Evolutionary conservation across 2,329 filamentous ascomycete species (phyloP).

Genomic region (Ophiostoma himal-ulmi): DNA sequence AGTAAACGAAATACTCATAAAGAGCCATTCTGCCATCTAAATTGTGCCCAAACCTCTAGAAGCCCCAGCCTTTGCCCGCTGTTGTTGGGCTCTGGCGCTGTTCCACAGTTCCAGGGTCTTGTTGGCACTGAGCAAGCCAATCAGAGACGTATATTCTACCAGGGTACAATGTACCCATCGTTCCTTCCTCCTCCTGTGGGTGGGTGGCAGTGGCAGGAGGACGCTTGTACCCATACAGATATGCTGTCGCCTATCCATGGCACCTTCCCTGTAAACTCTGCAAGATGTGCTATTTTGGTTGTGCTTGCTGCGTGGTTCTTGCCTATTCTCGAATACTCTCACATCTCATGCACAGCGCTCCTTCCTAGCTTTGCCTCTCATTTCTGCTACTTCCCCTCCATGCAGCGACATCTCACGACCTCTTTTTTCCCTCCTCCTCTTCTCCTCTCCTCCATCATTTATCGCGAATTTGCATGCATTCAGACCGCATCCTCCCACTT

Average conservation of each 20-base stretch:
- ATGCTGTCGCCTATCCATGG: neutral
- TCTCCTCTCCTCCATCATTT: neutral
- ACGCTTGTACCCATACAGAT: neutral
- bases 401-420: neutral
- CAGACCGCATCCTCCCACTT: neutral
- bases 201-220: neutral
- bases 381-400: conserved; percentile 9
- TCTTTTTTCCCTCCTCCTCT: neutral
- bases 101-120: neutral
- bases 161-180: neutral
- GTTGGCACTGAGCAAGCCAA: neutral
- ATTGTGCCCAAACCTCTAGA: neutral
- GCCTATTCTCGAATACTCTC: conserved; percentile 1
- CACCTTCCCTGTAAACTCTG: neutral
- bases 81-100: conserved; percentile 2
- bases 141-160: neutral
- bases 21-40: neutral
- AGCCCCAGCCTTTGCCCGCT: conserved; percentile 2
- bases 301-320: neutral
- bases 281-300: neutral
- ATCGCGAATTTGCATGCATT: neutral
- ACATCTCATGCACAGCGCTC: neutral
- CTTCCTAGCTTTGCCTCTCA: conserved; percentile 3
- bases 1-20: neutral
- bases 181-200: neutral